Conservation (phyloP, 257 asterid genomes). For the Gentiana macrophylla region DNA sequence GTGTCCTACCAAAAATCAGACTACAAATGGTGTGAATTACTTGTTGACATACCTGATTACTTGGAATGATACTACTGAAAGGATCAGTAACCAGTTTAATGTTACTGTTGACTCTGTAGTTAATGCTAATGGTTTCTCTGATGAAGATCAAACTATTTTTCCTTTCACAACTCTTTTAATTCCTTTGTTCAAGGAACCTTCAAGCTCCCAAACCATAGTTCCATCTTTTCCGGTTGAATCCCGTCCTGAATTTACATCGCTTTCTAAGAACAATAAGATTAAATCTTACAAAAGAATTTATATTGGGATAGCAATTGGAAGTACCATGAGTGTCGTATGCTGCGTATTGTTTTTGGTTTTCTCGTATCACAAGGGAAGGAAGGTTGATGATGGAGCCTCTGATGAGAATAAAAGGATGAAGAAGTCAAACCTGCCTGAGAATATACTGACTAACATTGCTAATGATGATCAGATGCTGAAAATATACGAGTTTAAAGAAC, state of each 20-base stretch:
- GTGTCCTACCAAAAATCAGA: constrained; percentile 47
- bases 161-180: constrained; percentile 55
- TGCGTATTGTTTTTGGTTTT: constrained; percentile 21
- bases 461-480: constrained; percentile 28
- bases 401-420: constrained; percentile 6
- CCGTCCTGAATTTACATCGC: constrained; percentile 3
- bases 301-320: constrained; percentile 40
- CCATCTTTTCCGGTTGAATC: neutral
- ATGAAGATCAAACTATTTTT: constrained; percentile 20
- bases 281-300: constrained; percentile 14
- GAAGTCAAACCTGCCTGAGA: constrained; percentile 15
- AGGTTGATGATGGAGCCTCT: neutral
- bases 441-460: constrained; percentile 26
- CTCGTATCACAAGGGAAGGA: constrained; percentile 10
- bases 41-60: constrained; percentile 40
- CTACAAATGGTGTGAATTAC: constrained; percentile 27
- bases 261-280: neutral
- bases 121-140: constrained; percentile 39
- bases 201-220: constrained; percentile 16
- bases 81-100: constrained; percentile 28
- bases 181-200: constrained; percentile 36
- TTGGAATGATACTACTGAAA: constrained; percentile 20
- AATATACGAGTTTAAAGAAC: constrained; percentile 34
- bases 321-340: constrained; percentile 31
- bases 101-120: constrained; percentile 25